A percentile compares a stretch with the other conserved stretches of the same genome.
Evolutionary conservation across 257 asterid genomes (phyloP).

Genomic region (Knoxia roxburghii): DNA sequence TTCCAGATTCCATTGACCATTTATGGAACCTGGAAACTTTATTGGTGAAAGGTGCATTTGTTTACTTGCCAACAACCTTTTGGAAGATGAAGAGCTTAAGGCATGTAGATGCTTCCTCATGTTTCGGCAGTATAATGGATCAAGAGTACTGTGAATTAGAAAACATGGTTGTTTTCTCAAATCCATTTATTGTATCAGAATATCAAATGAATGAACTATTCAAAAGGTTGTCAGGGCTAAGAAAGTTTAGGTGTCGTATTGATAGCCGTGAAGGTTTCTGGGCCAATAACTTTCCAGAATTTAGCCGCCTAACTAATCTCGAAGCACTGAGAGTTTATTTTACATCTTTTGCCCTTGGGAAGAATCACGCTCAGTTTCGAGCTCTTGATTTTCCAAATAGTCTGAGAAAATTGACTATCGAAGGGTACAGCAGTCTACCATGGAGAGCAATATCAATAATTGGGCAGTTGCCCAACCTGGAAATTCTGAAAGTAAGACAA

Average conservation of each 20-base stretch:
- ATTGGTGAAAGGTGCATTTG: background rate
- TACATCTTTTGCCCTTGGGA: background rate
- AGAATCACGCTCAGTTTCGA: background rate
- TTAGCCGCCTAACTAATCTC: conserved; percentile 11
- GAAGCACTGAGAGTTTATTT: background rate
- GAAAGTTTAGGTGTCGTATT: conserved; percentile 11
- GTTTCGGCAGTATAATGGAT: background rate
- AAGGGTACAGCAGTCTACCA: background rate
- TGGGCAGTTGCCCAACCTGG: conserved; percentile 9
- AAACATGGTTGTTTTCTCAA: conserved; percentile 4
- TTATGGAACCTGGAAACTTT: conserved; percentile 7
- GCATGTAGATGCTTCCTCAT: background rate
- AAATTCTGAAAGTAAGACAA: background rate
- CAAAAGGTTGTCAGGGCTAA: conserved; percentile 7
- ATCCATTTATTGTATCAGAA: background rate
- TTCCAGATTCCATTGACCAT: conserved; percentile 4
- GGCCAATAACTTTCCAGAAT: conserved; percentile 3
- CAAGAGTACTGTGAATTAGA: background rate
- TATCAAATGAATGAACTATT: conserved; percentile 1
- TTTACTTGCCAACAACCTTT: conserved; percentile 5
- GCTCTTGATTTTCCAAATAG: conserved; percentile 7
- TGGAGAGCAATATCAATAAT: conserved; percentile 12
- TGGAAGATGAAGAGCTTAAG: conserved; percentile 7
- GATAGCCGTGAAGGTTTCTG: background rate
- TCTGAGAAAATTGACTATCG: conserved; percentile 10